Percentiles rank a stretch among this genome's conserved stretches.
phyloP scores from a whole-genome alignment of 805 yeast genomes.

The Saturnispora gosingensis region DNA sequence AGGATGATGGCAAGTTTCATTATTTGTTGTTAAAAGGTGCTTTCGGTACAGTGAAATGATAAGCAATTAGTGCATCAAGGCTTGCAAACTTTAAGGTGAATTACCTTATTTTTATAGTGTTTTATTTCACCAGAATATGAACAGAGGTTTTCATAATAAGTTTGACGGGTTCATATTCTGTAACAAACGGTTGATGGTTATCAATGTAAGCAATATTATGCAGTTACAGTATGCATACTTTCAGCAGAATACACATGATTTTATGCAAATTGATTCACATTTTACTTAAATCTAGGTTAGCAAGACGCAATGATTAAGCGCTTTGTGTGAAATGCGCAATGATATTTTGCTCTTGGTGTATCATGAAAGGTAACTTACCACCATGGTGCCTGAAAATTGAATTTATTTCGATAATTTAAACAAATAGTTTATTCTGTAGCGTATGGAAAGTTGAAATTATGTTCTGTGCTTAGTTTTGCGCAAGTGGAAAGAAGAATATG shows the following conservation, averaged over 20 bases:
- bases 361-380: too few species aligned
- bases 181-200: too few species aligned
- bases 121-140: neutral
- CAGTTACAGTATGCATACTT: too few species aligned
- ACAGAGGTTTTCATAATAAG: too few species aligned
- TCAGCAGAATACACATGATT: neutral
- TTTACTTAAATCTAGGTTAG: too few species aligned
- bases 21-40: neutral
- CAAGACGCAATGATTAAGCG: neutral
- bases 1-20: conserved; percentile 1
- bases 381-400: too few species aligned
- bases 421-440: neutral
- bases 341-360: too few species aligned
- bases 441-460: neutral
- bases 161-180: neutral
- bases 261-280: neutral
- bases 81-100: neutral
- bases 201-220: too few species aligned
- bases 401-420: too few species aligned
- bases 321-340: neutral
- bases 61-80: too few species aligned
- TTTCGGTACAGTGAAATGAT: too few species aligned
- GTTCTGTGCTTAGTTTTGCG: neutral
- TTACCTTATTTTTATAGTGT: neutral
- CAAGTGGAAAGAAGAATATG: neutral